phyloP scores from a whole-genome alignment of 441 rosid genomes.

The Pelargonium cotyledonis region DNA sequence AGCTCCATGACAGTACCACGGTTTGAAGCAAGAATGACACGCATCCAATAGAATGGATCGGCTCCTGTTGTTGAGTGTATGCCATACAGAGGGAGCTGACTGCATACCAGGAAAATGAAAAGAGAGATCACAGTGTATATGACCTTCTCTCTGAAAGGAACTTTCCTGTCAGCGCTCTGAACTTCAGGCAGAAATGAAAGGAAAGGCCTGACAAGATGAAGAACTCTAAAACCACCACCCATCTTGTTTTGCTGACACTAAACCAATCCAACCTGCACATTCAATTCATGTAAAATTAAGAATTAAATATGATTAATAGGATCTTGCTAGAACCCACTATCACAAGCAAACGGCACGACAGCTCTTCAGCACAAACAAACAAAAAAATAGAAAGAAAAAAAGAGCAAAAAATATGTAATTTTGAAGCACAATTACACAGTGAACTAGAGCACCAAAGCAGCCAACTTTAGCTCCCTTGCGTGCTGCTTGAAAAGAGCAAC shows the following conservation, averaged over 20 bases:
- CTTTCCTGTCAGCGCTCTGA: constrained; percentile 35
- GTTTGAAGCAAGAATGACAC: constrained; percentile 79
- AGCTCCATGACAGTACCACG: constrained; percentile 95
- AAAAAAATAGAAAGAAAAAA: too few relatives aligned
- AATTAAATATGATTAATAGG: too few relatives aligned
- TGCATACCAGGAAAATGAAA: constrained; percentile 78
- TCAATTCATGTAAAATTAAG: too few relatives aligned
- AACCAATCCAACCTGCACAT: constrained; percentile 12
- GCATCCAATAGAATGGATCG: constrained; percentile 92
- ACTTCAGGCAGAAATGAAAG: constrained; percentile 33
- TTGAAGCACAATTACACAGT: too few relatives aligned
- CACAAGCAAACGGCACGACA: too few relatives aligned
- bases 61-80: constrained; percentile 87
- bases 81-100: constrained; percentile 84
- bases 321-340: too few relatives aligned
- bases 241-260: constrained; percentile 26
- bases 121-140: constrained; percentile 80
- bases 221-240: constrained; percentile 84
- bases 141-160: constrained; percentile 81
- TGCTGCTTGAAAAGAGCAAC: too few relatives aligned
- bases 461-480: too few relatives aligned
- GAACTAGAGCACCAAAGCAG: too few relatives aligned
- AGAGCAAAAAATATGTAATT: too few relatives aligned
- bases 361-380: too few relatives aligned
- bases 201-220: constrained; percentile 81